phyloP scores from a whole-genome alignment of 164 flowering plant genomes.

The Umbilicus rupestris region DNA sequence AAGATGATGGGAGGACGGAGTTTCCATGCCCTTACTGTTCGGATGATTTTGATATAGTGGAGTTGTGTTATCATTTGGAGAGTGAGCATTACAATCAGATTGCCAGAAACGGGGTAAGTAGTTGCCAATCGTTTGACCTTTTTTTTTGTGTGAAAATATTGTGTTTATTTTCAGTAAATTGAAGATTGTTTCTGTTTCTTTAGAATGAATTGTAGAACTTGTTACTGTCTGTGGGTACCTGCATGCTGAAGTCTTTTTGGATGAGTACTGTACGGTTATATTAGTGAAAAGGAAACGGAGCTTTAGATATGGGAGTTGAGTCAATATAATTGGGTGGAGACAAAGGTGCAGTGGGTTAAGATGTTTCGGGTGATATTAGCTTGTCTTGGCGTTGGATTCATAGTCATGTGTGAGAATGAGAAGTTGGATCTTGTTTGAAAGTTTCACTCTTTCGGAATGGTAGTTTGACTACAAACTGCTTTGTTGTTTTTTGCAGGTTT shows the following conservation, averaged over 20 bases:
- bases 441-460: neutral
- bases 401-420: neutral
- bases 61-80: constrained; percentile 41
- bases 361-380: neutral
- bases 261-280: no score
- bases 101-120: constrained; percentile 30
- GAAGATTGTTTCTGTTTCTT: neutral
- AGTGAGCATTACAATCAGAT: constrained; percentile 32
- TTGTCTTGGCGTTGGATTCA: neutral
- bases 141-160: no score
- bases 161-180: neutral
- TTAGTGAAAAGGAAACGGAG: neutral
- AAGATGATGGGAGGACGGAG: constrained; percentile 25
- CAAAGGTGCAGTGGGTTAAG: neutral
- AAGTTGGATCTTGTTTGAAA: neutral
- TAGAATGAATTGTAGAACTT: no score
- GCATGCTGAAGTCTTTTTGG: no score
- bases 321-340: neutral
- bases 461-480: neutral
- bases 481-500: constrained; percentile 28
- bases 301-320: neutral
- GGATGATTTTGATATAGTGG: constrained; percentile 44
- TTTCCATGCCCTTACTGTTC: constrained; percentile 43
- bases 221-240: no score
- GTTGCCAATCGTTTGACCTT: neutral